Evolutionary conservation across 257 asterid species (phyloP), one percentile per base, ranked within the genome.

Genomic region (Anisodus tanguticus): DNA sequence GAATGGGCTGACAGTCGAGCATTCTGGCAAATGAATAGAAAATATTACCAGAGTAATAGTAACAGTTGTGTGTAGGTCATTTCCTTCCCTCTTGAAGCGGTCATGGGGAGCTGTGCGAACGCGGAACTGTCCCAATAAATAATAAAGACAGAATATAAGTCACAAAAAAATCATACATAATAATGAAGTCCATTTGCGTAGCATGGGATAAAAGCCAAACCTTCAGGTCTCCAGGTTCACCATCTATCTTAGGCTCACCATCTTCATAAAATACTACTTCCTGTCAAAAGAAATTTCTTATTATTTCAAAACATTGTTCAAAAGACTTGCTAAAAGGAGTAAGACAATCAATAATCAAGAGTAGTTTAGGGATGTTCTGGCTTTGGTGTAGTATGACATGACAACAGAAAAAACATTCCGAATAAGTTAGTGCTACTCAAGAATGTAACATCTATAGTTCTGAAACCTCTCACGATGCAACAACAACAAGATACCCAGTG

Each of bases 181-280:
- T 22, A 71, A 86, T 4, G 17, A 12, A 55, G 19, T 63, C 43
- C 37, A 82, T 43, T 26, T 55, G 62, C 15, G 77, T 85, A 72
- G 43, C 15, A 70, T 79, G 78, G 13, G 85, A 85, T 84, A 19
- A 57, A 17, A 43, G 84, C 54, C 93, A 84, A 80, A 96, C 99
- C 98, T 88, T 93, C 59, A 94, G 93, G 88, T 96, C 99, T 83
- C 98, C 99, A 81, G 98, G 86, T 92, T 96, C 99, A 76, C 99
- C 99, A 88, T 96, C 99, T 87, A 92, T 84, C 84, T 87, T 90
- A 72, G 99, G 98, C 88, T 94, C 99, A 79, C 99, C 99, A 17
- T 96, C 99, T 86, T 94, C 98, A 74, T 91, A 93, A 86, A 96
- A 96, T 77, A 93, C 89, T 82, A 96, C 95, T 89, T 94, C 99